Conservation (phyloP, 179 eudicot genomes). For the Corrigiola litoralis region DNA sequence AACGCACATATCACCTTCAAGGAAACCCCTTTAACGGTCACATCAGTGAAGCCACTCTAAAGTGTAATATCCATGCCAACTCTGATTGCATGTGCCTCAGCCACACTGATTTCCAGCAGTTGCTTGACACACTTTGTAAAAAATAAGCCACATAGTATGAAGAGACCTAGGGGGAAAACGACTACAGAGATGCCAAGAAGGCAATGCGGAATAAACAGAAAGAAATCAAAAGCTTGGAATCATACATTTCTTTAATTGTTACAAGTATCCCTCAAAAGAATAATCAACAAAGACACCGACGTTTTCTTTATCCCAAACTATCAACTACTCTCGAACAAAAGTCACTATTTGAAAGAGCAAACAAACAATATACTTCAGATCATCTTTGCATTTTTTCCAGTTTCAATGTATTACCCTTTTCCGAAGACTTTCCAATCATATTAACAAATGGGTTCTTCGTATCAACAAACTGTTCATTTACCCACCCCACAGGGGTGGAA, state of each 20-base stretch:
- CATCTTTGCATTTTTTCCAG: neutral
- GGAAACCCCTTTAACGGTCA: no score
- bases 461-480: neutral
- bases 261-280: neutral
- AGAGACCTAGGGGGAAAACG: no score
- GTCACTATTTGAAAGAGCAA: neutral
- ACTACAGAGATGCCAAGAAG: neutral
- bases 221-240: neutral
- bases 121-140: no score
- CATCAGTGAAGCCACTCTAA: no score
- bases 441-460: neutral
- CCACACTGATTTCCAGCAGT: no score
- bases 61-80: no score
- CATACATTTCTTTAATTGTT: neutral
- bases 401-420: neutral
- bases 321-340: neutral
- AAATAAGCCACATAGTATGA: no score
- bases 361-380: slow-evolving; percentile 12
- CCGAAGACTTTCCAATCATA: neutral
- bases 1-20: no score
- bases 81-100: no score
- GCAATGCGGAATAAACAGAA: neutral
- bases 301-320: neutral
- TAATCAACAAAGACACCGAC: neutral
- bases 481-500: no score